Conservation (phyloP, 169 alveolate species). For the Plasmodium billcollinsi region DNA sequence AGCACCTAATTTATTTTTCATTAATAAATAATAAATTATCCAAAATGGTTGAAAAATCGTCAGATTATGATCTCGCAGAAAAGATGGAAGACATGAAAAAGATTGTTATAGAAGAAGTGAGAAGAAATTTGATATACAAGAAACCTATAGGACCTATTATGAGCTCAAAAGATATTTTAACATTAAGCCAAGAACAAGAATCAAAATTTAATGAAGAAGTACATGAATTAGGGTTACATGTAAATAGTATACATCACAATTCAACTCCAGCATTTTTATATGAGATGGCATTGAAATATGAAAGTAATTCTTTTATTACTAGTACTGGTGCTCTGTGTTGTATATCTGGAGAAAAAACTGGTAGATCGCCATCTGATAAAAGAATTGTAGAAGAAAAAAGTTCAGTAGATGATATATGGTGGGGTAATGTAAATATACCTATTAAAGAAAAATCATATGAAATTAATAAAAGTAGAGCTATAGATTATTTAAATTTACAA, state of each 20-base stretch:
- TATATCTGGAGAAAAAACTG: conserved; percentile 90
- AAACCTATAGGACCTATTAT: conserved; percentile 73
- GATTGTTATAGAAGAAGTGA: conserved; percentile 47
- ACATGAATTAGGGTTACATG: conserved; percentile 78
- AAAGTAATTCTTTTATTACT: conserved; percentile 84
- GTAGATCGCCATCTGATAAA: conserved; percentile 95
- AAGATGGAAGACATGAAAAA: conserved; percentile 56
- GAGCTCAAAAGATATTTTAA: conserved; percentile 72
- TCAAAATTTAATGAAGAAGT: conserved; percentile 56
- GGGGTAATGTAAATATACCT: conserved; percentile 97
- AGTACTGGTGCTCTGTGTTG: conserved; percentile 91
- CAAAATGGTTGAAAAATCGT: conserved; percentile 22
- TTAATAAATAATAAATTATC: too few relatives aligned
- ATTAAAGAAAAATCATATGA: conserved; percentile 90
- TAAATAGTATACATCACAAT: conserved; percentile 78
- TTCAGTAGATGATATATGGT: conserved; percentile 92
- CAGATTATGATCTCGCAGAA: conserved; percentile 33
- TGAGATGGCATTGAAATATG: conserved; percentile 88
- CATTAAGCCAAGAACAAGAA: conserved; percentile 74
- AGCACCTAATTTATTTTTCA: not conserved
- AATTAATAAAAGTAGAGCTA: conserved; percentile 93
- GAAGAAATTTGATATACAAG: conserved; percentile 41
- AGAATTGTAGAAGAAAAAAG: conserved; percentile 92
- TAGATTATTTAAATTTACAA: conserved; percentile 92
- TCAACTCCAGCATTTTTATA: conserved; percentile 81